Evolutionary conservation across 169 alveolate species (phyloP), one percentile per base, ranked within the genome.

Genomic region (Plasmodium relictum): DNA sequence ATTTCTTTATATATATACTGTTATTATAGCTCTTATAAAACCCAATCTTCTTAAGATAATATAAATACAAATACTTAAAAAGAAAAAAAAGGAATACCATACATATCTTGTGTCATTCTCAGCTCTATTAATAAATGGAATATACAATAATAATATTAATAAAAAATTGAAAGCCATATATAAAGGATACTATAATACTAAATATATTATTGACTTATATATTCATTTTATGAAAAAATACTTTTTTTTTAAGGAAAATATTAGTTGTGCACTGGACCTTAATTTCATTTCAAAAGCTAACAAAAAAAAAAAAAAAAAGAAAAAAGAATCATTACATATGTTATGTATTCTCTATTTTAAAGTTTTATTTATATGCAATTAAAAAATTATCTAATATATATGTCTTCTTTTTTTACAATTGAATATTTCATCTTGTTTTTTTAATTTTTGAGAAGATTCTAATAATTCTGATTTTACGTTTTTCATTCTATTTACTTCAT

Each of bases 81-180:
- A 83, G 39, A 83, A 69, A 50, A 83, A 83, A 58, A 83, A 83
- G 1, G 91, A 83, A 56, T 69, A 83, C 91, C 91, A 83, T 6
- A 83, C 91, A 69, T 83, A 83, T 58, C 85, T 22, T 39, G 86
- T 62, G 73, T 83, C 91, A 18, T 41, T 56, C 39, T 83, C 74
- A 3, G 91, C 91, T 48, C 89, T 78, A 39, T 39, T 22, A 73
- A 59, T 26, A 48, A 73, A 37, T 9, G 59, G 39, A 72, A 26
- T 24, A 58, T 6, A 58, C 6, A 31, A 31, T 31, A 31, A 31
- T 31, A 31, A 2, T 31, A 31, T 31, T 31, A 31, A 31, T 31
- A 31, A 31, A 31, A 31, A 31, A 31, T 2, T 31, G 24, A 12
- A 26, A 4, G 4, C 16, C 22, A 6, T 26, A 24, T 9, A 22